phyloP scores from a whole-genome alignment of 768 basidiomycete species.

The Hydnomerulius pinastri region DNA sequence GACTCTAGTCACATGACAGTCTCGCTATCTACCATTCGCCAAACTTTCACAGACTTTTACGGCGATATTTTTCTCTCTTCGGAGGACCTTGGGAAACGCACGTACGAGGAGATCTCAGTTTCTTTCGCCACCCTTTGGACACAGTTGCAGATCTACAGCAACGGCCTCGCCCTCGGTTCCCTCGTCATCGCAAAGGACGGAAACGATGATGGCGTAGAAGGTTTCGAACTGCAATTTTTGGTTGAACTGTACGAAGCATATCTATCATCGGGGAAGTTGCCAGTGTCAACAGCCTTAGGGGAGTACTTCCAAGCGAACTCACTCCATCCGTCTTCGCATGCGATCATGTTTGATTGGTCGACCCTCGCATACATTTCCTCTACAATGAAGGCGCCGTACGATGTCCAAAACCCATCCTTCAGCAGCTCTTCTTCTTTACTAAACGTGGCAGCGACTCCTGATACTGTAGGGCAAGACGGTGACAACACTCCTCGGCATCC shows the following conservation, averaged over 20 bases:
- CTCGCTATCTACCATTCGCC: constrained; percentile 50
- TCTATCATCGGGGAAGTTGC: constrained; percentile 43
- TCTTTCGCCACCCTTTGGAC: constrained; percentile 60
- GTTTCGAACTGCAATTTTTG: constrained; percentile 62
- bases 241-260: constrained; percentile 52
- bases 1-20: constrained; percentile 54
- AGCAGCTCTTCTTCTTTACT: constrained; percentile 46
- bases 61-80: constrained; percentile 42
- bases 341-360: constrained; percentile 69
- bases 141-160: constrained; percentile 66
- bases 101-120: constrained; percentile 72
- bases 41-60: constrained; percentile 59
- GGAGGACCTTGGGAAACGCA: constrained; percentile 46
- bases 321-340: constrained; percentile 40
- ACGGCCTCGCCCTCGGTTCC: constrained; percentile 67
- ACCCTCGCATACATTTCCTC: constrained; percentile 63
- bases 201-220: constrained; percentile 40
- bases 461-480: constrained; percentile 5
- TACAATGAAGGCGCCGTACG: constrained; percentile 45
- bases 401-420: constrained; percentile 3
- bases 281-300: constrained; percentile 46
- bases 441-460: constrained; percentile 38
- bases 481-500: constrained; percentile 39
- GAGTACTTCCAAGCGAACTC: constrained; percentile 58
- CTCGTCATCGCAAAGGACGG: constrained; percentile 48